Conservation (phyloP, 139 green algal species). For the Haematococcus sp. region DNA sequence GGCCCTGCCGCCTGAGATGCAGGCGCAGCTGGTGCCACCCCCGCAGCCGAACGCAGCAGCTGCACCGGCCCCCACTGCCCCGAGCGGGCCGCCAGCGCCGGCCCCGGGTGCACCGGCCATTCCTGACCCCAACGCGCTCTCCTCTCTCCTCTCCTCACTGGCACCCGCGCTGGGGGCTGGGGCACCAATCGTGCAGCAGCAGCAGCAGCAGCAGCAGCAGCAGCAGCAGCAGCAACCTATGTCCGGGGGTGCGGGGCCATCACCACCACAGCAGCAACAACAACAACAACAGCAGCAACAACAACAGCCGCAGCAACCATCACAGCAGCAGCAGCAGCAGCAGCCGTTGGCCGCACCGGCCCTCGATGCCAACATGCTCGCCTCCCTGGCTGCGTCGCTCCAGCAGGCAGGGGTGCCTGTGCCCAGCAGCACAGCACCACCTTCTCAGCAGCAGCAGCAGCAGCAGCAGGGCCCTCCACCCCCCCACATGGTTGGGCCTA, state of each 20-base stretch:
- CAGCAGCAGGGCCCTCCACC: neutral
- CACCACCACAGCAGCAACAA: neutral
- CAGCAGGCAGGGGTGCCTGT: neutral
- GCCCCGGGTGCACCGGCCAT: neutral
- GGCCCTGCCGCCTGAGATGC: neutral
- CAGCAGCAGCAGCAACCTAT: neutral
- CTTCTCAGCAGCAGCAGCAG: neutral
- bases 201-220: neutral
- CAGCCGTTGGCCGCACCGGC: neutral
- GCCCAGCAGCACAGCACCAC: neutral
- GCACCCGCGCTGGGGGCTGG: neutral
- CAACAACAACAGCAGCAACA: neutral
- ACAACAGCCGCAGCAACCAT: neutral
- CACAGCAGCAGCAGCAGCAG: neutral
- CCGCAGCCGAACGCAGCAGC: neutral
- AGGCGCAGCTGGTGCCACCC: slow-evolving; percentile 13
- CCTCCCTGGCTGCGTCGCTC: neutral
- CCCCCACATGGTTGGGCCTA: neutral
- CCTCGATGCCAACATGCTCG: no score
- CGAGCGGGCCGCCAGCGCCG: no score
- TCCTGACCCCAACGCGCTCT: neutral
- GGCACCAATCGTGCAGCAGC: no score
- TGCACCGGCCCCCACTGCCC: no score
- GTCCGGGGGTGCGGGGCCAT: neutral
- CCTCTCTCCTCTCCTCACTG: neutral